These are phyloP conservation scores for Brassica napus DNA, from an alignment of 345 rosid genomes.

Conservation along the genomic window DNA sequence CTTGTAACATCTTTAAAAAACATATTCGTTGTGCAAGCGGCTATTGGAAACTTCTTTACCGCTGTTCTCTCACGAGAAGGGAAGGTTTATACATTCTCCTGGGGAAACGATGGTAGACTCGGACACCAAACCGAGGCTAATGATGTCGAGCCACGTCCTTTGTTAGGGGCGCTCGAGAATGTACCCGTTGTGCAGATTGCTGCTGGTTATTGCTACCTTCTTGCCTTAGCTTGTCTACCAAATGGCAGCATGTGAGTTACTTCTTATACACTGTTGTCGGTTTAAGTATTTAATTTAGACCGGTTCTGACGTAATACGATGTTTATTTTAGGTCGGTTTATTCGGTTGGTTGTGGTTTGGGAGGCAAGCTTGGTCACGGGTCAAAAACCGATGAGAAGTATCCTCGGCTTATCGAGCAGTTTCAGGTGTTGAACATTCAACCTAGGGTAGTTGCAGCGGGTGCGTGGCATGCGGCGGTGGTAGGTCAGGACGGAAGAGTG, in stretches of 20 bases:
- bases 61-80: conserved; percentile 95
- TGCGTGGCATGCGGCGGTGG: conserved; percentile 99
- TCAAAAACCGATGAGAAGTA: conserved; percentile 88
- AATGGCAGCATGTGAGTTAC: conserved; percentile 93
- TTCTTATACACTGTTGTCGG: not conserved
- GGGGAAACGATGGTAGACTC: conserved; percentile 77
- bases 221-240: conserved; percentile 93
- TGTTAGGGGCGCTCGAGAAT: conserved; percentile 89
- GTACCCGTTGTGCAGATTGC: conserved; percentile 90
- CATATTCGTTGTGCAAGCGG: conserved; percentile 94
- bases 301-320: not conserved
- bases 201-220: conserved; percentile 96
- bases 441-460: conserved; percentile 96
- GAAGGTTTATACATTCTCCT: conserved; percentile 84
- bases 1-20: conserved; percentile 75
- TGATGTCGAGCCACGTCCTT: conserved; percentile 78
- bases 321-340: conserved; percentile 76
- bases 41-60: conserved; percentile 91
- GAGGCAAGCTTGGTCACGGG: conserved; percentile 98
- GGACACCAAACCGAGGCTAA: conserved; percentile 87
- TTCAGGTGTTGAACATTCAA: conserved; percentile 68
- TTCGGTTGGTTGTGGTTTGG: conserved; percentile 98
- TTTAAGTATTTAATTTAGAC: not conserved
- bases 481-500: conserved; percentile 90
- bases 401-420: conserved; percentile 87